Conservation (phyloP, 1,284 basidiomycete genomes). For the Boletus semigastroideus region DNA sequence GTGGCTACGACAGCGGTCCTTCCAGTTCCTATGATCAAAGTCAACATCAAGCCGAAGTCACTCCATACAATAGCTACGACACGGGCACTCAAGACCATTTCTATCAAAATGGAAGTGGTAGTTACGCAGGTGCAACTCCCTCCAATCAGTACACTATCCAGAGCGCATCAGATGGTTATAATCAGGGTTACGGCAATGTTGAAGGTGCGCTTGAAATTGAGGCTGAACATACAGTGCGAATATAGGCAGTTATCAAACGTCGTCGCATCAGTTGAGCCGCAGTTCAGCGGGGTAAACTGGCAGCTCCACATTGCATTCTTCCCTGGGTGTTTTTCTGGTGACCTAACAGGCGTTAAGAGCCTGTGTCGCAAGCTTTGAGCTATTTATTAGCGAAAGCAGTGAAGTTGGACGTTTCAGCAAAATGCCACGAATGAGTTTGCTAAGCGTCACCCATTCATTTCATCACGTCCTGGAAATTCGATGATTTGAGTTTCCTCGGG, state of each 20-base stretch:
- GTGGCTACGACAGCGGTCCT: constrained; percentile 49
- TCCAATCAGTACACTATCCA: constrained; percentile 45
- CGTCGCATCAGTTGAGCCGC: constrained; percentile 36
- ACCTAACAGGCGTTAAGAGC: constrained; percentile 28
- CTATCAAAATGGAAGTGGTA: constrained; percentile 57
- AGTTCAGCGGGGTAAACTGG: constrained; percentile 30
- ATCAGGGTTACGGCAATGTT: constrained; percentile 60
- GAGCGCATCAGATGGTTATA: constrained; percentile 44
- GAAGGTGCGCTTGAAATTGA: constrained; percentile 81
- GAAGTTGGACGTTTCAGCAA: constrained; percentile 35
- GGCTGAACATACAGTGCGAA: constrained; percentile 43
- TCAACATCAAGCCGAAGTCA: constrained; percentile 56
- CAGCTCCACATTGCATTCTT: constrained; percentile 20
- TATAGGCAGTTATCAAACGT: constrained; percentile 34
- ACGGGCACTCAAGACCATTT: constrained; percentile 56
- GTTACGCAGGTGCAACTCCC: constrained; percentile 48
- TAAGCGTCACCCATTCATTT: constrained; percentile 20
- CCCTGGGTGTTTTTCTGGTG: constrained; percentile 21
- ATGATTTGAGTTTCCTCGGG: constrained; percentile 29
- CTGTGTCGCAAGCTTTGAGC: constrained; percentile 44
- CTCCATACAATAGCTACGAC: constrained; percentile 66
- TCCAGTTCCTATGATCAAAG: constrained; percentile 60
- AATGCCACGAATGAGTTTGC: constrained; percentile 31
- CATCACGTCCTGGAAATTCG: constrained; percentile 15
- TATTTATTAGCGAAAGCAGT: constrained; percentile 43